A percentile compares a stretch with the other conserved stretches of the same genome.
Evolutionary conservation across 1,284 basidiomycete species (phyloP).

Genomic region (Ustilago crameri): DNA sequence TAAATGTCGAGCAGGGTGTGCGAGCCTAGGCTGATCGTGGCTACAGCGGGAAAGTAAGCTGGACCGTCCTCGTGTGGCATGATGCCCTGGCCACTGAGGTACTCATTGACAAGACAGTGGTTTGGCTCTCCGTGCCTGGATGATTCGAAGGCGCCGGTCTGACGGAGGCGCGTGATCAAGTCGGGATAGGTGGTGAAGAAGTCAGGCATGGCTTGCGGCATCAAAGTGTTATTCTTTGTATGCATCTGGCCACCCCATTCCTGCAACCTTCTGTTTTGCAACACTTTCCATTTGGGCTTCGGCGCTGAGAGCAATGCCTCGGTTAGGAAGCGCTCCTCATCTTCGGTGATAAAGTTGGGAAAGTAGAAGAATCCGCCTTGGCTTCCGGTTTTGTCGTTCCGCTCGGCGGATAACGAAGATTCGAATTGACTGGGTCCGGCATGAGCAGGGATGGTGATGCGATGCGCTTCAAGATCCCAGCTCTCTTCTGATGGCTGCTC

Average conservation of each 20-base stretch:
- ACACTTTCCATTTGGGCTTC: conserved; percentile 84
- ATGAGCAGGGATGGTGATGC: conserved; percentile 27
- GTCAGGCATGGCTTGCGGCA: conserved; percentile 76
- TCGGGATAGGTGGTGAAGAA: conserved; percentile 76
- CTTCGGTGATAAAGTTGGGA: conserved; percentile 80
- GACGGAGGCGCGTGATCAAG: conserved; percentile 76
- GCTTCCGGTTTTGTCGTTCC: background rate
- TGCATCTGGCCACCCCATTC: conserved; percentile 75
- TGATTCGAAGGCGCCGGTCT: conserved; percentile 74
- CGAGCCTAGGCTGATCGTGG: conserved; percentile 86
- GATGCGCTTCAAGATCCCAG: conserved; percentile 34
- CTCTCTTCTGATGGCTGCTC: conserved; percentile 19
- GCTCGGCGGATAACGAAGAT: conserved; percentile 10
- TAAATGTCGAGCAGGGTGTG: conserved; percentile 88
- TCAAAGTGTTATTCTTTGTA: conserved; percentile 73
- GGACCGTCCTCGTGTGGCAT: conserved; percentile 89
- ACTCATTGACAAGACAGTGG: conserved; percentile 78
- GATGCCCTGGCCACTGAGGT: conserved; percentile 89
- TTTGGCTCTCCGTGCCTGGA: conserved; percentile 79
- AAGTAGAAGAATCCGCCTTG: conserved; percentile 70
- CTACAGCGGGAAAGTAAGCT: conserved; percentile 85
- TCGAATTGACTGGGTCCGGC: conserved; percentile 31
- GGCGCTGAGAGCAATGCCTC: conserved; percentile 78
- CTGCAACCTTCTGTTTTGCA: conserved; percentile 73
- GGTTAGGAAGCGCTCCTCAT: conserved; percentile 80